Conservation (phyloP, 139 green algal species). For the Tetraselmis striata region DNA sequence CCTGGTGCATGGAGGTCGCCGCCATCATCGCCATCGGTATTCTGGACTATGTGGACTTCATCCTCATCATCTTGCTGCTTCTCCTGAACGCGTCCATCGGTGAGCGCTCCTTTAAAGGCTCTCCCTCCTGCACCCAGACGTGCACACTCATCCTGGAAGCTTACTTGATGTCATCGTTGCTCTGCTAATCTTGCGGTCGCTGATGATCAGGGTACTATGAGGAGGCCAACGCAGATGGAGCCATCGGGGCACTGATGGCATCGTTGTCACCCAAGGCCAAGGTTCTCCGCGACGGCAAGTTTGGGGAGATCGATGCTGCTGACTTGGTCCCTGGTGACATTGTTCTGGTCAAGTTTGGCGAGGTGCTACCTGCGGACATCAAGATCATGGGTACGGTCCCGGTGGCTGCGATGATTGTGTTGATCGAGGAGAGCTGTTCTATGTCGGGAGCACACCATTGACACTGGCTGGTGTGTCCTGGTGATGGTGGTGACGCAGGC, state of each 20-base stretch:
- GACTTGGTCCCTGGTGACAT: conserved; percentile 74
- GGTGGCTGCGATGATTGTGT: conserved; percentile 32
- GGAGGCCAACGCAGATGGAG: conserved; percentile 69
- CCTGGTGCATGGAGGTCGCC: conserved; percentile 75
- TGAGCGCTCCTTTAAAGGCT: not conserved
- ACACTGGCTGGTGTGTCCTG: not conserved
- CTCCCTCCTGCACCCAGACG: not conserved
- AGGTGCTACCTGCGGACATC: conserved; percentile 80
- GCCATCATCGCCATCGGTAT: conserved; percentile 78
- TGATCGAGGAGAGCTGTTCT: conserved; percentile 48
- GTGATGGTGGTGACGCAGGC: conserved; percentile 28
- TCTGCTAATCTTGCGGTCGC: too few species aligned
- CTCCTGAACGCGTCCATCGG: conserved; percentile 27
- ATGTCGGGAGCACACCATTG: not conserved
- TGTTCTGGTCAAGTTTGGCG: conserved; percentile 67
- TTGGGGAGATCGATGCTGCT: conserved; percentile 44
- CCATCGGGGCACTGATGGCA: conserved; percentile 74
- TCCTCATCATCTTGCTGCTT: conserved; percentile 47
- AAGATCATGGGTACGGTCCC: conserved; percentile 63
- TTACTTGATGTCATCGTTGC: conserved; percentile 37
- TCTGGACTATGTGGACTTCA: conserved; percentile 74
- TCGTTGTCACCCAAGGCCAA: conserved; percentile 67
- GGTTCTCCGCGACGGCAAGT: conserved; percentile 44
- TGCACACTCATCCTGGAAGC: too few species aligned
- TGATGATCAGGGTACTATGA: conserved; percentile 46